These are phyloP conservation scores for carrot (Daucus carota) DNA, from an alignment of 129 eudicot species.

Conservation along the genomic window DH1_v3.0 NC_030389.2:6349001-6349500, in stretches of 20 bases:
- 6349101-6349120: too few species aligned
- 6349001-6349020: too few species aligned
- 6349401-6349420: conserved; percentile 41
- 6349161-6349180: not conserved
- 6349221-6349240: not conserved
- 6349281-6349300: not conserved
- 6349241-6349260: not conserved
- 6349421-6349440: conserved; percentile 20
- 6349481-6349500: not conserved
- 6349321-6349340: not conserved
- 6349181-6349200: not conserved
- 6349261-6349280: conserved; percentile 9
- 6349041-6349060: too few species aligned
- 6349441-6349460: conserved; percentile 14
- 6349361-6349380: conserved; percentile 14
- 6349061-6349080: too few species aligned
- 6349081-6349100: too few species aligned
- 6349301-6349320: conserved; percentile 14
- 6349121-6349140: too few species aligned
- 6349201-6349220: not conserved
- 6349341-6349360: conserved; percentile 3
- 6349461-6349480: not conserved
- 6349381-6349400: conserved; percentile 30
- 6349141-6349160: too few species aligned
- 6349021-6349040: too few species aligned